Conservation (phyloP, 2,329 filamentous ascomycete genomes). For the Alternaria burnsii region DNA sequence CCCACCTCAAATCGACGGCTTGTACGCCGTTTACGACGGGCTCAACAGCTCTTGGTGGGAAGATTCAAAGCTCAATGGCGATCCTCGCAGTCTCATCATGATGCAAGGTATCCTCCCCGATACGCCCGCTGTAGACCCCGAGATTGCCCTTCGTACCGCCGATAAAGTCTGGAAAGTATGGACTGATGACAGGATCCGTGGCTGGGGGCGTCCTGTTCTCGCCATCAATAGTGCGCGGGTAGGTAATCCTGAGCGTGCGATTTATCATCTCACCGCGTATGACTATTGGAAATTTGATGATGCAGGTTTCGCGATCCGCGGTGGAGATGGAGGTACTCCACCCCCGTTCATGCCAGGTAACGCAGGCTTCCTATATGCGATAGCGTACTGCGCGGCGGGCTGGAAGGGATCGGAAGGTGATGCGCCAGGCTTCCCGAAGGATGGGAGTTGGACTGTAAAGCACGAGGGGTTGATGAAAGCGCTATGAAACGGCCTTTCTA, state of each 20-base stretch:
- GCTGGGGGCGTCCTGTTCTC: constrained; percentile 43
- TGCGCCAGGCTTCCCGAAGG: constrained; percentile 33
- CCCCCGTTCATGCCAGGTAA: constrained; percentile 67
- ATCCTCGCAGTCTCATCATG: constrained; percentile 41
- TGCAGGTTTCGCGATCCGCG: constrained; percentile 59
- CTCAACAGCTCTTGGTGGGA: constrained; percentile 46
- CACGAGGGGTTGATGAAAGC: constrained; percentile 35
- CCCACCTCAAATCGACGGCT: constrained; percentile 58
- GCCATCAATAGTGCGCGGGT: constrained; percentile 41
- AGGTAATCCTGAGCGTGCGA: constrained; percentile 32
- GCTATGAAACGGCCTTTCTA: constrained; percentile 2
- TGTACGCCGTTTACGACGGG: constrained; percentile 64
- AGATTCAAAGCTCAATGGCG: constrained; percentile 31
- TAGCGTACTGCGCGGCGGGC: constrained; percentile 63
- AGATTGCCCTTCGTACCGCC: constrained; percentile 35
- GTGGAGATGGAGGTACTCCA: constrained; percentile 62
- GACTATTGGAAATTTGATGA: constrained; percentile 64
- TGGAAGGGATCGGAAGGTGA: constrained; percentile 59
- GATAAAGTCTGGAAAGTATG: constrained; percentile 39
- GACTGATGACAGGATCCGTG: constrained; percentile 40
- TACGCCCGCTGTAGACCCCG: constrained; percentile 31
- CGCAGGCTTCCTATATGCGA: constrained; percentile 58
- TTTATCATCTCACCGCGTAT: constrained; percentile 58
- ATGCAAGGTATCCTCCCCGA: constrained; percentile 40
- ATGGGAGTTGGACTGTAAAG: constrained; percentile 32